Evolutionary conservation across 2,329 filamentous ascomycete species (phyloP).

Genomic region (Pseudocercospora pini-densiflorae): DNA sequence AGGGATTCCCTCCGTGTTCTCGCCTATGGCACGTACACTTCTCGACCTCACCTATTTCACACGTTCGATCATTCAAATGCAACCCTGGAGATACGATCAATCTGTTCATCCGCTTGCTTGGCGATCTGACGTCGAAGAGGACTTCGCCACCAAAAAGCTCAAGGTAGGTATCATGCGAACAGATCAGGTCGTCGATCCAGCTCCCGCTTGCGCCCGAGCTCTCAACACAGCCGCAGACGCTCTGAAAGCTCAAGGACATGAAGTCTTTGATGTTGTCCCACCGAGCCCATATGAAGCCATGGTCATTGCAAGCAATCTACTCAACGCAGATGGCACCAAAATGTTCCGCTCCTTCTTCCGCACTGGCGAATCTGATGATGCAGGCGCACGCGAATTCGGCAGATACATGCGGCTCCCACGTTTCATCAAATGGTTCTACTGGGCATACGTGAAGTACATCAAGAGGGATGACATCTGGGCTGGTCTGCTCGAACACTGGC

Average conservation of each 20-base stretch:
- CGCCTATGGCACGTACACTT: slow-evolving; percentile 87
- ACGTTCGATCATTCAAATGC: slow-evolving; percentile 74
- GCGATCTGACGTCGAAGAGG: slow-evolving; percentile 66
- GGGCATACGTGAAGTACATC: slow-evolving; percentile 86
- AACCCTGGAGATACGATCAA: slow-evolving; percentile 88
- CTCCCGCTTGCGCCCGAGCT: slow-evolving; percentile 80
- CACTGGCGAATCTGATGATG: slow-evolving; percentile 77
- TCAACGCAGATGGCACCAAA: slow-evolving; percentile 82
- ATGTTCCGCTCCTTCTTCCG: slow-evolving; percentile 80
- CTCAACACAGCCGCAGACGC: slow-evolving; percentile 72
- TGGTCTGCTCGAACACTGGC: slow-evolving; percentile 73
- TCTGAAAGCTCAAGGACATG: slow-evolving; percentile 73
- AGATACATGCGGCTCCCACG: slow-evolving; percentile 74
- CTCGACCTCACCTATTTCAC: slow-evolving; percentile 86
- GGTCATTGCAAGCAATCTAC: slow-evolving; percentile 74
- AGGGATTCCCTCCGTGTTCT: slow-evolving; percentile 85
- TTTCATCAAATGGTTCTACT: slow-evolving; percentile 82
- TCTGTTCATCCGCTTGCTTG: slow-evolving; percentile 84
- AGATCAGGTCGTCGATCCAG: slow-evolving; percentile 76
- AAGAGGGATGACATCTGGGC: slow-evolving; percentile 78
- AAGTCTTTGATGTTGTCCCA: slow-evolving; percentile 65
- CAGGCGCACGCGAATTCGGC: slow-evolving; percentile 75
- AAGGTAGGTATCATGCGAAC: slow-evolving; percentile 77
- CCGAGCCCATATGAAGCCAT: slow-evolving; percentile 71
- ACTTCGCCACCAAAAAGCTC: slow-evolving; percentile 66